Conservation (phyloP, 2,329 filamentous ascomycete genomes). For the Curvularia sp. region DNA sequence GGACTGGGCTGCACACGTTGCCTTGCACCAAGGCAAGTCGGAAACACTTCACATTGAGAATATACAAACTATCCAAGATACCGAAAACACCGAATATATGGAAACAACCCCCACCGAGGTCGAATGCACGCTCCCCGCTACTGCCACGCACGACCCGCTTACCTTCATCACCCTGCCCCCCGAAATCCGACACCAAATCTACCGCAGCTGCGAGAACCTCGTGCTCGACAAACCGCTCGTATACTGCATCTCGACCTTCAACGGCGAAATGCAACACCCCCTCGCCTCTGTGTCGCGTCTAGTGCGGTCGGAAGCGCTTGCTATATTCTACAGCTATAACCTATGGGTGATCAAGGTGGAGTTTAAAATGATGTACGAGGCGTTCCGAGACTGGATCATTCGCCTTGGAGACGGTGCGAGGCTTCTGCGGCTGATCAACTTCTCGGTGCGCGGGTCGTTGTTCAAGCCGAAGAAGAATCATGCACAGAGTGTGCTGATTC, state of each 20-base stretch:
- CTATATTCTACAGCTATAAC: conserved; percentile 52
- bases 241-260: conserved; percentile 52
- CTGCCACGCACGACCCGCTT: conserved; percentile 17
- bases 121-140: conserved; percentile 4
- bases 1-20: conserved; percentile 31
- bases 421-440: conserved; percentile 40
- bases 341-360: conserved; percentile 51
- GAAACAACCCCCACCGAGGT: not conserved
- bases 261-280: conserved; percentile 47
- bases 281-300: conserved; percentile 46
- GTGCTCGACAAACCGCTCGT: conserved; percentile 47
- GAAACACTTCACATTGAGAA: conserved; percentile 22
- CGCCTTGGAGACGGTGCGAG: conserved; percentile 43
- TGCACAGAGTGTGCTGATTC: conserved; percentile 27
- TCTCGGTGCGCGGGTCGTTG: conserved; percentile 43
- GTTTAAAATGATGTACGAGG: conserved; percentile 51
- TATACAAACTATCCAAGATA: not conserved
- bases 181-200: conserved; percentile 49
- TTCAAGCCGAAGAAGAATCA: conserved; percentile 45
- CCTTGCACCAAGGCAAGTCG: conserved; percentile 18
- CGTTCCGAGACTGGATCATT: conserved; percentile 50
- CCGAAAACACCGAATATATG: not conserved
- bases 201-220: conserved; percentile 47
- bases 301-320: conserved; percentile 47
- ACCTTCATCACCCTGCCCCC: conserved; percentile 48